Base-by-base conservation (phyloP, 192 early-diverging fungal genomes). In the Linnemannia schmuckeri region DNA sequence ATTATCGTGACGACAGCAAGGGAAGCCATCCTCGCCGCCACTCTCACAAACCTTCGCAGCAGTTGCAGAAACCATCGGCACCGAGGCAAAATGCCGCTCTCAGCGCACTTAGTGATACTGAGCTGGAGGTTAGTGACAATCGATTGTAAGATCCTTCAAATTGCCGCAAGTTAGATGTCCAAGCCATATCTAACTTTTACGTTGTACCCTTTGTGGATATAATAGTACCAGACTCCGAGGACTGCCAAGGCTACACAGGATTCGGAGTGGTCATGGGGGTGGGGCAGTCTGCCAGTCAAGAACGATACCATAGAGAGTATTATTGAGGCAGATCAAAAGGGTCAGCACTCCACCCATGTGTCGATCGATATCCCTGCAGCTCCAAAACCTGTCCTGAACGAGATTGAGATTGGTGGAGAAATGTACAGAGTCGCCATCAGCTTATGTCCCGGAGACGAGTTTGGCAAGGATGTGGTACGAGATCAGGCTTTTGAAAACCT, bases 231-330 rank as follows among this genome's bases (percentile, higher is more conserved):
- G 63, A 78, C 85, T 6, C 85, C 85, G 15, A 33, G 79, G 17
- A 76, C 61, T 9, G 68, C 83, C 5, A 77, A 73, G 42, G 27
- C 72, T 17, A 38, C 72, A 3, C 76, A 69, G 38, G 75, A 78
- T 20, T 46, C 79, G 30, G 93, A 91, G 42, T 95, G 94, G 94
- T 89, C 89, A 35, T 96, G 95, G 95, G 88, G 89, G 3, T 96
- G 95, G 95, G 94, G 95, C 17, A 89, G 91, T n/a, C 78, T 95
- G 35, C 94, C 94, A 10, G 90, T 90, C 15, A 92, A 92, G 73
- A 89, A 73, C 33, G 79, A 77, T 9, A 71, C 69, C 17, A 57
- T 87, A 35, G 82, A 85, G 8, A 44, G 70, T 69, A 78, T 66
- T 52, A 42, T 72, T 54, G 70, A 61, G 1, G 37, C n/a, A 24